phyloP scores from a whole-genome alignment of 805 yeast genomes.

The Hanseniaspora pseudoguilliermondii region DNA sequence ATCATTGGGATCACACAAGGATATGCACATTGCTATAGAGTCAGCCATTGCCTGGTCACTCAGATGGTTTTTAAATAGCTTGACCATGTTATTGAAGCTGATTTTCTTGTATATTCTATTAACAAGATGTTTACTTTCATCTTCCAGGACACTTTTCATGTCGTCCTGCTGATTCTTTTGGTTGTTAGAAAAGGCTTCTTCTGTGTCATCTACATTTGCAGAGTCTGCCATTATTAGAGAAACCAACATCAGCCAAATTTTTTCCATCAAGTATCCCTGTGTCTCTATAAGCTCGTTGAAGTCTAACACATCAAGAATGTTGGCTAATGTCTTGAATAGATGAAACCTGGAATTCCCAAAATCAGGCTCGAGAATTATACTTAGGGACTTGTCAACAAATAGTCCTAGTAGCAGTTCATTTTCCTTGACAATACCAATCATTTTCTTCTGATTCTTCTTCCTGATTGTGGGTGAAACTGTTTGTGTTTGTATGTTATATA shows the following conservation, averaged over 20 bases:
- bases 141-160: not conserved
- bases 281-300: not conserved
- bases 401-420: not conserved
- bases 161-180: not conserved
- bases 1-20: slow-evolving; percentile 1
- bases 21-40: slow-evolving; percentile 1
- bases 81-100: not conserved
- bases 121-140: not conserved
- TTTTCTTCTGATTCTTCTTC: not conserved
- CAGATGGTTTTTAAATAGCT: not conserved
- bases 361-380: not conserved
- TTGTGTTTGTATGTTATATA: slow-evolving; percentile 3
- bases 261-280: not conserved
- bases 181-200: not conserved
- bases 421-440: not conserved
- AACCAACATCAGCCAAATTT: not conserved
- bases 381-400: not conserved
- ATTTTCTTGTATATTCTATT: not conserved
- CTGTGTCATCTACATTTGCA: not conserved
- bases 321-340: slow-evolving; percentile 1
- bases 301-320: not conserved
- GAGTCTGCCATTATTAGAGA: not conserved
- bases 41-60: slow-evolving; percentile 1
- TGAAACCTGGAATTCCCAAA: slow-evolving; percentile 2
- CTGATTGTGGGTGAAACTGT: not conserved